Evolutionary conservation across 164 flowering plant genomes (phyloP).

Genomic region (Sedum album): DNA sequence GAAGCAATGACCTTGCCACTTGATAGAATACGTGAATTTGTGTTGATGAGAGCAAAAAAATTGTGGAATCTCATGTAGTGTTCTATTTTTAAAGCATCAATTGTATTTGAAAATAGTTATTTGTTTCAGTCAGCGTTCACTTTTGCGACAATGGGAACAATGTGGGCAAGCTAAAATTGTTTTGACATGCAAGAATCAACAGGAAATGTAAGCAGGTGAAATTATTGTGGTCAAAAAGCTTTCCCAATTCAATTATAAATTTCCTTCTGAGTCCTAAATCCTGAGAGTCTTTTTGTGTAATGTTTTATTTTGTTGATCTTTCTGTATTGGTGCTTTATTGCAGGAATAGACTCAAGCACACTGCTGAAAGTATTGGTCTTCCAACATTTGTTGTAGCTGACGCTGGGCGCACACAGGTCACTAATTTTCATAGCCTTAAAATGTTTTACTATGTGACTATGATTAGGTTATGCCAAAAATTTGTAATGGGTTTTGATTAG

Average conservation of each 20-base stretch:
- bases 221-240: background rate
- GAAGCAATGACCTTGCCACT: background rate
- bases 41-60: background rate
- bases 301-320: background rate
- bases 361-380: constrained; percentile 82
- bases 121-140: constrained; percentile 54
- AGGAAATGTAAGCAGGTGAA: constrained; percentile 76
- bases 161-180: constrained; percentile 92
- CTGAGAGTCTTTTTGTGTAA: background rate
- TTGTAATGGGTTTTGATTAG: no score
- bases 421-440: background rate
- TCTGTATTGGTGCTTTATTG: background rate
- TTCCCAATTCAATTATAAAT: background rate
- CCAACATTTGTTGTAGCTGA: constrained; percentile 93
- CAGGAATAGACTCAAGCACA: constrained; percentile 71
- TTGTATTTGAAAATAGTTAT: background rate
- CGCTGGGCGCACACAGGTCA: constrained; percentile 94
- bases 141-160: constrained; percentile 82
- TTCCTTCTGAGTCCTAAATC: background rate
- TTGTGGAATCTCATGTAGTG: background rate
- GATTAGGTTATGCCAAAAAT: no score
- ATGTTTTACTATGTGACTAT: no score
- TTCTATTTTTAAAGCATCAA: background rate
- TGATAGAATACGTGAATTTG: background rate
- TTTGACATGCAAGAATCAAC: constrained; percentile 84